Percentiles rank a stretch among this genome's conserved stretches.
phyloP scores from a whole-genome alignment of 768 basidiomycete genomes.

The Saitozyma sp. region DNA sequence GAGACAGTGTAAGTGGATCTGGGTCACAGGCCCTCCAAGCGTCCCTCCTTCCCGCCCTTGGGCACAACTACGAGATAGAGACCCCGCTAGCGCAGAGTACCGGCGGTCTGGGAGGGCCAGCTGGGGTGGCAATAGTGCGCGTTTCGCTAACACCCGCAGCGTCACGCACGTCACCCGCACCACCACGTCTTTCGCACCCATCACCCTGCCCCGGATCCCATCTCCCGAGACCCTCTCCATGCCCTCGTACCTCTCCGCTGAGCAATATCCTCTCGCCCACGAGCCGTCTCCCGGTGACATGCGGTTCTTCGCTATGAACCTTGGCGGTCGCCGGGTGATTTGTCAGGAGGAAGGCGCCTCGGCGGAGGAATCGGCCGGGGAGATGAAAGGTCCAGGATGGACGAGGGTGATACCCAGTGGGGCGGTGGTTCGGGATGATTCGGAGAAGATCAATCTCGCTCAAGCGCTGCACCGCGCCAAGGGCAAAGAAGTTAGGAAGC shows the following conservation, averaged over 20 bases:
- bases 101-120: too few relatives aligned
- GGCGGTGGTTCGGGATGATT: not conserved
- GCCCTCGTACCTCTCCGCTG: constrained; percentile 22
- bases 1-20: constrained; percentile 44
- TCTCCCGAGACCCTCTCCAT: constrained; percentile 25
- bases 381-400: constrained; percentile 15
- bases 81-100: too few relatives aligned
- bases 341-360: constrained; percentile 34
- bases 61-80: too few relatives aligned
- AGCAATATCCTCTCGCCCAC: constrained; percentile 35
- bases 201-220: constrained; percentile 37
- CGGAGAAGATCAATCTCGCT: constrained; percentile 16
- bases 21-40: not conserved
- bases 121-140: not conserved
- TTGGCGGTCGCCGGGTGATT: constrained; percentile 35
- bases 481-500: constrained; percentile 33
- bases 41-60: not conserved
- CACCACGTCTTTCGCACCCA: constrained; percentile 40
- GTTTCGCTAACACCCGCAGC: constrained; percentile 21
- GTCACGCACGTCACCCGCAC: constrained; percentile 46
- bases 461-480: constrained; percentile 21
- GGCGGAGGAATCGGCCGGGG: constrained; percentile 11
- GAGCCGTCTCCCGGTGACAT: constrained; percentile 43
- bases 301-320: constrained; percentile 34
- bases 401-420: not conserved